Evolutionary conservation across 2,329 filamentous ascomycete species (phyloP), one percentile per base, ranked within the genome.

Genomic region (Coniella vitis): DNA sequence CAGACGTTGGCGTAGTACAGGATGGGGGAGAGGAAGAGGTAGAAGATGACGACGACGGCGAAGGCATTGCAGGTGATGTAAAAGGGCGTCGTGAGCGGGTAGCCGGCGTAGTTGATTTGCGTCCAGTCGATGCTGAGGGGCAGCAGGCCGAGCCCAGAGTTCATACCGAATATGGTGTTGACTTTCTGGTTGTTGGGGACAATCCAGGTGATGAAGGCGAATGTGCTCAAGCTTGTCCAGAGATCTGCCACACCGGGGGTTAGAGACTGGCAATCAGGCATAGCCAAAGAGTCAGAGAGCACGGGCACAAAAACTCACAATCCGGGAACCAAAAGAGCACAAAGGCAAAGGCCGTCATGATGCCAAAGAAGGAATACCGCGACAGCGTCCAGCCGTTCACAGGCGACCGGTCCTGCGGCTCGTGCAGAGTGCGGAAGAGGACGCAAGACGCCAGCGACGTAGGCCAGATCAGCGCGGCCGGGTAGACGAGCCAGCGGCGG

Each of bases 381-480:
- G 63, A 59, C 20, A 68, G 57, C 12, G 56, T 64, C 65, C 65
- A 68, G 8, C 62, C 61, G 39, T 64, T 57, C 3, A 61, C 64
- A 2, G 61, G 47, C 1, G 54, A 51, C 20, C 65, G 64, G 4
- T 56, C 51, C 39, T 54, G 52, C 5, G 62, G 58, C 13, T 61
- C 62, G 53, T 67, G 65, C 20, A 66, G 53, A 3, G 62, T 60
- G 38, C 63, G 62, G 25, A 65, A 55, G 50, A 67, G 59, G 19
- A 62, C 65, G 22, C 61, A 63, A 22, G 64, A 65, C 0, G 63
- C 60, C 25, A 67, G 48, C 2, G 63, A 59, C 3, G 55, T 56
- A 1, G 65, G 65, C 64, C 65, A 67, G 51, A 67, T 61, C 36
- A 66, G 62, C 7, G 55, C 54, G 14, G 63, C 64, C 1, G 65